These are phyloP conservation scores for Vaccinium darrowii DNA, from an alignment of 148 eudicot genomes.

Conservation along the genomic window DNA sequence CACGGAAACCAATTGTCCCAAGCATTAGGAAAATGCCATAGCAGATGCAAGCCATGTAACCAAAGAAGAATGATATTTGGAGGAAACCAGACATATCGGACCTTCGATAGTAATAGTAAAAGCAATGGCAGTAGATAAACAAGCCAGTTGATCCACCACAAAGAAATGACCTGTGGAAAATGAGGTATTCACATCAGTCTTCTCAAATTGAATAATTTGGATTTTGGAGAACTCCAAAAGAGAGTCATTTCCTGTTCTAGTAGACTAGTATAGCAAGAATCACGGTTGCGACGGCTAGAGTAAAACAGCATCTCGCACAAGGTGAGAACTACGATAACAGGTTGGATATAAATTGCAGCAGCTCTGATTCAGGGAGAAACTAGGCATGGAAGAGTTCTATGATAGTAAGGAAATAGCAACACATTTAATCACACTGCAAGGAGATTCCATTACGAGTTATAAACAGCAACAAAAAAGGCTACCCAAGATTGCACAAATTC, in stretches of 20 bases:
- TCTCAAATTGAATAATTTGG: background rate
- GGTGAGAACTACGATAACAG: background rate
- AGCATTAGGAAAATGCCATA: constrained; percentile 43
- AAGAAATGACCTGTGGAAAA: constrained; percentile 30
- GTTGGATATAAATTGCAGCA: background rate
- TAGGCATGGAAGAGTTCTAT: background rate
- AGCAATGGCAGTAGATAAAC: constrained; percentile 35
- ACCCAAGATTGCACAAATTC: background rate
- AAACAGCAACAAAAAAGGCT: background rate
- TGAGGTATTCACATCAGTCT: background rate
- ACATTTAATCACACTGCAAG: background rate
- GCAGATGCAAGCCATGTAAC: constrained; percentile 26
- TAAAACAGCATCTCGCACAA: background rate
- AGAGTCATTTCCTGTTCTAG: background rate
- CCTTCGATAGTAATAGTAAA: constrained; percentile 28
- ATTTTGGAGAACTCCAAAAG: background rate
- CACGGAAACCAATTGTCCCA: constrained; percentile 36
- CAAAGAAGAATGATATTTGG: constrained; percentile 24
- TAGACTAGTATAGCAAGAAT: background rate
- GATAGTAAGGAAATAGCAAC: background rate
- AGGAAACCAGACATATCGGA: constrained; percentile 36
- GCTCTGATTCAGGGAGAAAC: background rate
- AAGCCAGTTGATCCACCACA: constrained; percentile 47
- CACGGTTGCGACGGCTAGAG: background rate
- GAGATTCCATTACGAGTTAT: background rate